Conservation (phyloP, 2,329 filamentous ascomycete species). For the Colletotrichum phormii region DNA sequence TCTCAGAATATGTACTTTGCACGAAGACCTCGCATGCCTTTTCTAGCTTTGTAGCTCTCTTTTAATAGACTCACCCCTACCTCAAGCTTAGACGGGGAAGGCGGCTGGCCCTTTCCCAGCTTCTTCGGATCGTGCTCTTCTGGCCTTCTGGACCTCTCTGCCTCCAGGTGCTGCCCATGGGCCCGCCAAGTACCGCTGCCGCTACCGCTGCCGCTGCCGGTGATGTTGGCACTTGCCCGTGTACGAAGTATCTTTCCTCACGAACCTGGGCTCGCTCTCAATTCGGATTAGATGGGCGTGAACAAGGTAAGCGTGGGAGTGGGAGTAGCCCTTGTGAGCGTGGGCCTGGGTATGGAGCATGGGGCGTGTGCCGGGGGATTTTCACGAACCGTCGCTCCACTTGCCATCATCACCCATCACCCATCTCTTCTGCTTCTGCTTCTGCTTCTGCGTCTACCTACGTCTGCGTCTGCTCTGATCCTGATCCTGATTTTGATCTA, state of each 20-base stretch:
- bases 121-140: conserved; percentile 28
- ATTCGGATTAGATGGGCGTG: background rate
- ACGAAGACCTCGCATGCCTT: background rate
- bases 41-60: background rate
- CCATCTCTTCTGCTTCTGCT: background rate
- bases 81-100: background rate
- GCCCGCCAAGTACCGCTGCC: conserved; percentile 1
- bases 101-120: conserved; percentile 11
- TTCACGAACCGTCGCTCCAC: conserved; percentile 32
- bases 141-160: background rate
- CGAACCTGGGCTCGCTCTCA: background rate
- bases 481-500: conserved; percentile 12
- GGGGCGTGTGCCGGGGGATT: conserved; percentile 6
- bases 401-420: conserved; percentile 13
- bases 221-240: background rate
- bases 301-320: background rate
- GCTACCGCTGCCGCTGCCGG: background rate
- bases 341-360: background rate
- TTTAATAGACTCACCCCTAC: background rate
- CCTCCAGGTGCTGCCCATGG: too few relatives aligned
- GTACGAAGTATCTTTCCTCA: background rate
- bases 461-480: background rate
- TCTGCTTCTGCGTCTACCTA: background rate
- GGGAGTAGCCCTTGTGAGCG: background rate
- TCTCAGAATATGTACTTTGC: background rate